Evolutionary conservation across 2,329 filamentous ascomycete species (phyloP).

Genomic region (Aspergillus bombycis): DNA sequence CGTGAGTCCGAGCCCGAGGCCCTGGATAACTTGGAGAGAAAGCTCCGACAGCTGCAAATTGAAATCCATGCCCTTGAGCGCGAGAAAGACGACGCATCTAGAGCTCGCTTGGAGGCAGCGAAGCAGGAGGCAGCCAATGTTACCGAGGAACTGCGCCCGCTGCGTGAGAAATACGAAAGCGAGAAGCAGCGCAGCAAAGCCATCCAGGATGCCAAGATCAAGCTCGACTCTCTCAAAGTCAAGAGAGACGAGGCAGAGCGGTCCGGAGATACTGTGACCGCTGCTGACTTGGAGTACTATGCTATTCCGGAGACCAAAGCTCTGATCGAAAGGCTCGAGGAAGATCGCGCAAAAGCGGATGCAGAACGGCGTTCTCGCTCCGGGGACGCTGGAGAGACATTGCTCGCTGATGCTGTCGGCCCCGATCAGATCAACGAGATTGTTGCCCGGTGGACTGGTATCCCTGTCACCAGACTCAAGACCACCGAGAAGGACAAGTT

Average conservation of each 20-base stretch:
- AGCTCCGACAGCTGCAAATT: constrained; percentile 87
- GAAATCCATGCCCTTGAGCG: constrained; percentile 94
- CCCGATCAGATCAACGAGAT: constrained; percentile 99
- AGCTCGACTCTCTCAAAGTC: constrained; percentile 87
- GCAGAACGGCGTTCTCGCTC: constrained; percentile 60
- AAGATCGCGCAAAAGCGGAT: constrained; percentile 77
- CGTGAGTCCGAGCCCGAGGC: constrained; percentile 95
- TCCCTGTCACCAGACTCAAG: constrained; percentile 89
- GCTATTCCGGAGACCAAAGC: constrained; percentile 90
- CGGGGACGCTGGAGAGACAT: constrained; percentile 66
- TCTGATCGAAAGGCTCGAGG: constrained; percentile 79
- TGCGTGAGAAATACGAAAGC: constrained; percentile 92
- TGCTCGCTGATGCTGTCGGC: constrained; percentile 91
- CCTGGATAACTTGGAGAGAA: constrained; percentile 91
- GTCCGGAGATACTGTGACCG: constrained; percentile 78
- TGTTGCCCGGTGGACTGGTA: constrained; percentile 95
- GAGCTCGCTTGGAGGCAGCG: constrained; percentile 77
- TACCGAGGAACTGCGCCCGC: constrained; percentile 85
- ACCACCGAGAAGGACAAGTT: constrained; percentile 98
- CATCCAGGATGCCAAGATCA: constrained; percentile 92
- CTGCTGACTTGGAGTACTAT: constrained; percentile 94
- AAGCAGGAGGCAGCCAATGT: constrained; percentile 92
- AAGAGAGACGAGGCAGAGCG: constrained; percentile 94
- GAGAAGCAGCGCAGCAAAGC: constrained; percentile 90
- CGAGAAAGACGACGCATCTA: constrained; percentile 92